Base-by-base conservation (phyloP, 1,139 yeast genomes). In the Yamadazyma songkhlaensis region DNA sequence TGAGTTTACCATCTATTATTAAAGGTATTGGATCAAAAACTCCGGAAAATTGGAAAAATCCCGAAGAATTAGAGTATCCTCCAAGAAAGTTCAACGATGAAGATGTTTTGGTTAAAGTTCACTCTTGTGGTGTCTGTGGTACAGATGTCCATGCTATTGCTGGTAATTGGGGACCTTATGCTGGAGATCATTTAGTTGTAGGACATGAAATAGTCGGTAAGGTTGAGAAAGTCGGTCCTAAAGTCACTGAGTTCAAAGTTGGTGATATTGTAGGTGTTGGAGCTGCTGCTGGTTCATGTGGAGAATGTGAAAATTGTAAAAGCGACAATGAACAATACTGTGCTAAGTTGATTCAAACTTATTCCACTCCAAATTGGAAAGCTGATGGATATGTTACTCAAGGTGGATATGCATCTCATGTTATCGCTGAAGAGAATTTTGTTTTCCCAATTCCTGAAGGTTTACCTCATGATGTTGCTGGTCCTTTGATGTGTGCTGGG, bases 401-500 rank as follows among this genome's bases (percentile, higher is more conserved):
- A 47, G 87, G 87, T 49, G 86, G 87, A 6, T 79, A 78, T 55
- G 61, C 86, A 8, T 71, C 79, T 32, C 78, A 75, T 55, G 59
- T 76, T 30, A 68, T 80, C 43, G 79, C 74, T 31, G 63, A 73
- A 51, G 78, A 77, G 48, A 61, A 67, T 39, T 77, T 74, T 50
- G 78, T 66, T 6, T 72, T 79, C 57, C 69, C 72, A 20, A 72
- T 81, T 41, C 87, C 87, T 15, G 81, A 78, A n/a, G 56, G 42
- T 15, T 53, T 79, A 42, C 58, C 63, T 14, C 57, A 72, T 20
- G 66, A 61, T 37, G 56, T 61, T 36, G 85, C 79, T 27, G 84
- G 84, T 12, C 85, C 86, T 20, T 65, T 81, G 53, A 60, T 81
- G 64, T 81, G 87, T 62, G 86, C 81, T 30, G 87, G 87, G 41